phyloP scores from a whole-genome alignment of 169 alveolate species.

The Amoebophrya sp. region DNA sequence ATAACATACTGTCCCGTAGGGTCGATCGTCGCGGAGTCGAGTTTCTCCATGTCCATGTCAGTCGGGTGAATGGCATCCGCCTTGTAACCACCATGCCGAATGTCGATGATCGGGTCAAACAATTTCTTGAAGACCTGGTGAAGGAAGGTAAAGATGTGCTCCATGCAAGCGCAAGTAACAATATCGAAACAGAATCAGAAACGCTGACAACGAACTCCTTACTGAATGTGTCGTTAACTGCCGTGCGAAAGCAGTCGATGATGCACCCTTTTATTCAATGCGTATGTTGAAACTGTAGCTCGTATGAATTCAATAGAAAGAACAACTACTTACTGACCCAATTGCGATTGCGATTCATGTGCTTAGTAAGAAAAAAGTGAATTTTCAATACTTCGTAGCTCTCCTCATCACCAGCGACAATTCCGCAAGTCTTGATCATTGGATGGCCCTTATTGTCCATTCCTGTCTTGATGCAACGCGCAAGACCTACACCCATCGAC shows the following conservation, averaged over 20 bases:
- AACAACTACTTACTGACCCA: too few species aligned
- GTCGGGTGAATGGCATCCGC: conserved; percentile 46
- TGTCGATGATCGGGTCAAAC: conserved; percentile 41
- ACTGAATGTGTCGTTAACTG: too few species aligned
- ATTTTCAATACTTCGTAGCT: conserved; percentile 22
- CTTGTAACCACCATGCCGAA: conserved; percentile 41
- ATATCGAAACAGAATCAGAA: too few species aligned
- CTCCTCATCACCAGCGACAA: conserved; percentile 51
- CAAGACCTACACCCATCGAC: conserved; percentile 38
- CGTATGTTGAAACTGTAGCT: too few species aligned
- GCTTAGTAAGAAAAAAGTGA: background rate
- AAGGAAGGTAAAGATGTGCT: background rate
- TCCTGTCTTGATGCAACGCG: conserved; percentile 43
- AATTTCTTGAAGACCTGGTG: conserved; percentile 25
- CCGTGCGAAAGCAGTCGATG: too few species aligned
- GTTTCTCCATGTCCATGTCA: conserved; percentile 39
- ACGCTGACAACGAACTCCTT: too few species aligned
- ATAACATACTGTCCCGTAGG: conserved; percentile 33
- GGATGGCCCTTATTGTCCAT: conserved; percentile 52
- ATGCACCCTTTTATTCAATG: too few species aligned
- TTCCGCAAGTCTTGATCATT: conserved; percentile 41
- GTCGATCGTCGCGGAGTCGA: conserved; percentile 38
- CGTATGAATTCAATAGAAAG: too few species aligned
- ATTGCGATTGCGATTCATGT: too few species aligned
- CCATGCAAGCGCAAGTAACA: too few species aligned